phyloP scores from a whole-genome alignment of 2,329 filamentous ascomycete genomes.

The Penicillium sp. region DNA sequence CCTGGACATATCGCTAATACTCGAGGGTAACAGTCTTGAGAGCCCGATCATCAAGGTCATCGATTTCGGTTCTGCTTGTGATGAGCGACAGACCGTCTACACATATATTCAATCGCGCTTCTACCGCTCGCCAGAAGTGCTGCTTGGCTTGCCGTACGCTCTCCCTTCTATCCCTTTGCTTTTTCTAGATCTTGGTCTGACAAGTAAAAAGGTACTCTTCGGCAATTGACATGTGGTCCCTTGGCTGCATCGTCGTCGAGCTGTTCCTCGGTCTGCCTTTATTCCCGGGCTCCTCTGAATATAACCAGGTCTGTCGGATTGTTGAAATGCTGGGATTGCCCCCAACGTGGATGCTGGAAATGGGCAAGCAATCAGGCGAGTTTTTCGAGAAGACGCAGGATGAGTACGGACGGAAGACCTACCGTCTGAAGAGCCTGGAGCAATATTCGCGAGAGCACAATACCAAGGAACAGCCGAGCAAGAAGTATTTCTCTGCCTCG shows the following conservation, averaged over 20 bases:
- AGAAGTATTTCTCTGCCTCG: conserved; percentile 97
- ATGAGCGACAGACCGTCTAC: conserved; percentile 97
- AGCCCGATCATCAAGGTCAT: conserved; percentile 99
- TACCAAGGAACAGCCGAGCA: conserved; percentile 97
- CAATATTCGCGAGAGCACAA: conserved; percentile 94
- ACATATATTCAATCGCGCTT: conserved; percentile 99
- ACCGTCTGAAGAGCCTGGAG: conserved; percentile 94
- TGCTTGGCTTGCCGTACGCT: conserved; percentile 77
- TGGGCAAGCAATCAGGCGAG: conserved; percentile 95
- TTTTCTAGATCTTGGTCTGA: conserved; percentile 13
- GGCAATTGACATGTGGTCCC: conserved; percentile 99
- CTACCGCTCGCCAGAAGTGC: conserved; percentile 92
- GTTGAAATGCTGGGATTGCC: conserved; percentile 97
- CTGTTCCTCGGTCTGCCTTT: conserved; percentile 90
- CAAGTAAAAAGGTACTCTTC: conserved; percentile 70
- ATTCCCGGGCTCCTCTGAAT: conserved; percentile 96
- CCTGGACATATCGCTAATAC: not conserved
- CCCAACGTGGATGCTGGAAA: conserved; percentile 98
- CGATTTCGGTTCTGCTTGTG: conserved; percentile 97
- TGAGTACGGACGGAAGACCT: conserved; percentile 87
- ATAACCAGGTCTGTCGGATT: conserved; percentile 96
- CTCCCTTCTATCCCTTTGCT: not conserved
- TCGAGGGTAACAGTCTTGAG: conserved; percentile 61
- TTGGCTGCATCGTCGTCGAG: conserved; percentile 97
- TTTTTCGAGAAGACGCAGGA: conserved; percentile 94